Conservation (phyloP, 140 eudicot species). For the Stevia rebaudiana region DNA sequence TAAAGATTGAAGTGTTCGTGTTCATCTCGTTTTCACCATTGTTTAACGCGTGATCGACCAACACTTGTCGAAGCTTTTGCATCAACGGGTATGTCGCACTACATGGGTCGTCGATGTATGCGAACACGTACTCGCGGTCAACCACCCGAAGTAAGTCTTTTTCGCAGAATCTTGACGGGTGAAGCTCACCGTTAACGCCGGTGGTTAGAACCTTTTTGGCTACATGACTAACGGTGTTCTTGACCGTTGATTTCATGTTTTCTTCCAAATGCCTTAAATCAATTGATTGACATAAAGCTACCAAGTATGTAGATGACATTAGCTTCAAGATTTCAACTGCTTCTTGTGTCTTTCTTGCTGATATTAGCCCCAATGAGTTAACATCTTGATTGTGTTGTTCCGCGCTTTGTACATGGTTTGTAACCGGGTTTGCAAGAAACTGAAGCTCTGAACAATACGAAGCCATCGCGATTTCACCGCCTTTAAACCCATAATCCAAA, state of each 20-base stretch:
- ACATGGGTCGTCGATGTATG: constrained; percentile 76
- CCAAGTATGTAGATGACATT: constrained; percentile 68
- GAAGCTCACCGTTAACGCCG: constrained; percentile 59
- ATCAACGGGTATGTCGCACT: constrained; percentile 67
- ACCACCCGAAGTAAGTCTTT: constrained; percentile 64
- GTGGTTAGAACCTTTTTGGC: constrained; percentile 50
- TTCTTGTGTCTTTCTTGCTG: constrained; percentile 69
- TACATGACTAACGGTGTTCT: constrained; percentile 64
- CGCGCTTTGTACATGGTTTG: constrained; percentile 84
- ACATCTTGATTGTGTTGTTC: constrained; percentile 97
- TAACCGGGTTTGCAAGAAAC: constrained; percentile 77
- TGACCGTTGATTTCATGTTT: constrained; percentile 54
- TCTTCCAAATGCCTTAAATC: constrained; percentile 80
- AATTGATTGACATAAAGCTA: constrained; percentile 85
- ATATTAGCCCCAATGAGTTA: constrained; percentile 77
- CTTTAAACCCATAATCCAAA: constrained; percentile 88
- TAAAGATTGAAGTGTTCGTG: constrained; percentile 63
- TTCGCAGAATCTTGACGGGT: constrained; percentile 66
- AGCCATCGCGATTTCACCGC: constrained; percentile 88
- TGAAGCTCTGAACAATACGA: constrained; percentile 85
- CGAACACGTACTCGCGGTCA: constrained; percentile 57
- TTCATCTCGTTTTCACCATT: constrained; percentile 67
- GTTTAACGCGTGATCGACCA: constrained; percentile 72
- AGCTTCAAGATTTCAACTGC: constrained; percentile 82
- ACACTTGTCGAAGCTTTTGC: constrained; percentile 77